Evolutionary conservation across 805 yeast species (phyloP).

Genomic region (Maudiozyma pseudohumilis): DNA sequence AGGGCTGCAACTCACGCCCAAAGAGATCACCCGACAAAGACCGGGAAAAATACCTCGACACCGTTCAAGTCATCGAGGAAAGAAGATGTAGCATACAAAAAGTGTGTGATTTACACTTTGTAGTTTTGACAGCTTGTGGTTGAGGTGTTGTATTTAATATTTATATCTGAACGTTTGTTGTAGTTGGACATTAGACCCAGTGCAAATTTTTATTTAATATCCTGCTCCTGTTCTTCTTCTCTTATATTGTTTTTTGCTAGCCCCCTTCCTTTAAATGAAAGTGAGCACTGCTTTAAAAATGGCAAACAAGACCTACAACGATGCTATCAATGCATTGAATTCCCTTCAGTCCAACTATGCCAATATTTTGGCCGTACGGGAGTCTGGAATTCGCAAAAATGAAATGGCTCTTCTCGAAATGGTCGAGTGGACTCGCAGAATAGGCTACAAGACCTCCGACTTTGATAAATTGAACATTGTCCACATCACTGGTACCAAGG

Average conservation of each 20-base stretch:
- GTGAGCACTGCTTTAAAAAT: slow-evolving; percentile 13
- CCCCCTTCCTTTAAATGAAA: slow-evolving; percentile 7
- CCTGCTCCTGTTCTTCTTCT: background rate
- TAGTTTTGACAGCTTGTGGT: no score
- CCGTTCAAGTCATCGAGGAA: no score
- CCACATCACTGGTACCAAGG: slow-evolving; percentile 96
- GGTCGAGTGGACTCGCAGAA: slow-evolving; percentile 65
- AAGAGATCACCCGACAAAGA: no score
- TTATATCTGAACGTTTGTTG: no score
- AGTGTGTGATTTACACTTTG: no score
- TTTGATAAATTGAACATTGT: slow-evolving; percentile 67
- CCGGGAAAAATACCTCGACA: no score
- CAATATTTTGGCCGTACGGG: slow-evolving; percentile 71
- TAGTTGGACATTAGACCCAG: background rate
- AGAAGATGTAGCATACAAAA: no score
- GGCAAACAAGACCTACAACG: slow-evolving; percentile 33
- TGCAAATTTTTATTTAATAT: background rate
- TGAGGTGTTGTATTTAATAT: no score
- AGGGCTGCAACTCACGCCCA: no score
- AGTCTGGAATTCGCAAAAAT: slow-evolving; percentile 55
- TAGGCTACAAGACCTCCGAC: slow-evolving; percentile 57
- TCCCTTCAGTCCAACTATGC: slow-evolving; percentile 86
- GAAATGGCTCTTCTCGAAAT: slow-evolving; percentile 75
- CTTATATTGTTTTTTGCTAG: background rate
- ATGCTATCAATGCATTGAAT: slow-evolving; percentile 79